Base-by-base conservation (phyloP, 1,284 basidiomycete genomes). In the Cutaneotrichosporon cutaneum region DNA sequence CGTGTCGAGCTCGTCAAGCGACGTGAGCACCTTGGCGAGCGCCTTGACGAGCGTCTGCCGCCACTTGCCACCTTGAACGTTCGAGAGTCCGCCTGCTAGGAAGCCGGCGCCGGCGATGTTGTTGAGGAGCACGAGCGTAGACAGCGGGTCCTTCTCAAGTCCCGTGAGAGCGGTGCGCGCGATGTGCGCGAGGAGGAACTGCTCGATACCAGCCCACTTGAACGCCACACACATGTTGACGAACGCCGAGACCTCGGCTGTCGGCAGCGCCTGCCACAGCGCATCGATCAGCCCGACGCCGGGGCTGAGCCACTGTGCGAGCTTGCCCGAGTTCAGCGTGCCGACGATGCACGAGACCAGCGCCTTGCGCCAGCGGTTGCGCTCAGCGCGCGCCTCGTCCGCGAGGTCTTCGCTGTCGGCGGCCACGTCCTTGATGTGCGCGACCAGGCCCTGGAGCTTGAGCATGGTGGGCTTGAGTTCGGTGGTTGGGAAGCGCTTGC, bases 401-500 rank as follows among this genome's bases (percentile, higher is more conserved):
- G 44, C 59, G 4, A 45, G 48, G 27, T 59, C 47, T 32, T 47
- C 55, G 1, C 59, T 54, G 13, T 48, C 45, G 8, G 60, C 55
- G 1, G 56, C 53, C 2, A 56, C 4, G 10, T 47, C 56, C 48
- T 55, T 57, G 39, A 68, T 27, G n/a, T 61, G 57, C 7, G 69
- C 62, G 4, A 70, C 47, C 22, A 71, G 54, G 6, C 54, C 32
- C 55, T 68, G 65, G 1, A 78, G 64, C 55, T 71, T 74, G 53
- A 67, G 56, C 75, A 78, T 76, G 16, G 75, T 61, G 3, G 74
- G 68, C 60, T 69, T 64, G 32, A 81, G 73, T 2, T 87, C 77
- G n/a, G 80, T 64, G 33, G 85, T 77, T 32, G 77, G 75, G 63
- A 69, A 88, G 72, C 50, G 88, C 80, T 56, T 76, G 24, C 74